Base-by-base conservation (phyloP, 495 filamentous ascomycete genomes). In the Sordaria brevicollis region DNA sequence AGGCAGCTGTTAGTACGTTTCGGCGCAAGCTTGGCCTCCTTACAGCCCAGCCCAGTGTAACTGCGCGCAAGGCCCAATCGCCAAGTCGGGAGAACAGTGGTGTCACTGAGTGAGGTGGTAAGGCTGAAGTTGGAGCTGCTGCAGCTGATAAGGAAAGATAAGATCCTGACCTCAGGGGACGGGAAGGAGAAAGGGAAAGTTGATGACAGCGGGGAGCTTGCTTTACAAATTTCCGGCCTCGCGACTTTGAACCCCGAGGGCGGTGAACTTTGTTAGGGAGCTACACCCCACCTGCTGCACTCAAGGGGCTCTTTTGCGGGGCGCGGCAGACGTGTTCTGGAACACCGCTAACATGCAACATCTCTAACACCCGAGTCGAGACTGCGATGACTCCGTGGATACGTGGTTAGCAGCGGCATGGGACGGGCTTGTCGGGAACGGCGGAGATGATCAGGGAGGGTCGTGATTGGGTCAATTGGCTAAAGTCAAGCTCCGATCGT, bases 381-480 rank as follows among this genome's bases (percentile, higher is more conserved):
- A 15, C 49, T 11, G 25, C 49, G 7, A 57, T 57, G 49, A 57
- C 49, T 57, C 49, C 21, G 5, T 57, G 49, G 11, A 29, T 29
- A 57, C 11, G 13, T 57, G 21, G 49, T 57, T 57, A 57, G 43
- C 43, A 5, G 43, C 43, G 43, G 43, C 43, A 54, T 54, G 43
- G 43, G 21, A 21, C 49, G 21, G 21, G 49, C 11, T 29, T 57
- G 41, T 25, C 41, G 43, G 43, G 43, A 7, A 54, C 21, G 21
- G 43, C 43, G 3, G 37, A 38, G 19, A 54, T 57, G 43, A 57
- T 7, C 35, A 66, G 29, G 68, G 69, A 21, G 7, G 17, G 9
- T 38, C 69, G 35, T 74, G 75, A 77, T 78, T 78, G 75, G 76
- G 33, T 65, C 71, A 73, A 73, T 73, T 73, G 62, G 36, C 21